Percentiles rank a stretch among this genome's conserved stretches.
These are phyloP conservation scores for Saccharomyces mikatae DNA, from an alignment of 805 yeast genomes.

Conservation along the genomic window DNA sequence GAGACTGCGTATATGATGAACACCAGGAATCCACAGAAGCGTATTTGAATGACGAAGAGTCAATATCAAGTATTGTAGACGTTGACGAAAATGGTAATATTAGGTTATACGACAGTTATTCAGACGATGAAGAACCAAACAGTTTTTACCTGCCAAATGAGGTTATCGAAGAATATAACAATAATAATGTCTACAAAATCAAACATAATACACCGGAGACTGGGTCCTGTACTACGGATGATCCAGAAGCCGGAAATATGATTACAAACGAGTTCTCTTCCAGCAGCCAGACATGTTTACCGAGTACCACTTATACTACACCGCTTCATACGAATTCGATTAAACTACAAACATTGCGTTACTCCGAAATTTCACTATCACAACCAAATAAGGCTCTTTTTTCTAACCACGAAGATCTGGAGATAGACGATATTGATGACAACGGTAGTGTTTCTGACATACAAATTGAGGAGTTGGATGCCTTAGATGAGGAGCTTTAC, in stretches of 20 bases:
- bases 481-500: conserved; percentile 27
- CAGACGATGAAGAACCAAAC: conserved; percentile 4
- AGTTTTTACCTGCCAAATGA: neutral
- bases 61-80: conserved; percentile 7
- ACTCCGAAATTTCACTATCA: neutral
- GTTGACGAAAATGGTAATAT: conserved; percentile 19
- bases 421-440: conserved; percentile 17
- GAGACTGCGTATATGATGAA: conserved; percentile 1
- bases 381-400: neutral
- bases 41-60: neutral
- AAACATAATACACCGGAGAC: neutral
- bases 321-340: neutral
- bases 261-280: neutral
- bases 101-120: conserved; percentile 5
- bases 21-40: neutral
- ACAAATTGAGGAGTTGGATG: conserved; percentile 25
- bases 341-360: neutral
- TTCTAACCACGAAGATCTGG: conserved; percentile 5
- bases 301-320: neutral
- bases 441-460: conserved; percentile 22
- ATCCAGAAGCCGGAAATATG: neutral
- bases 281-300: neutral
- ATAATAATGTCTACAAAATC: conserved; percentile 14
- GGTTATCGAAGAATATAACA: conserved; percentile 16
- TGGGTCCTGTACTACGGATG: neutral